A percentile compares a stretch with the other conserved stretches of the same genome.
phyloP scores from a whole-genome alignment of 2,329 filamentous ascomycete species.

The Achaetomium macrosporum region DNA sequence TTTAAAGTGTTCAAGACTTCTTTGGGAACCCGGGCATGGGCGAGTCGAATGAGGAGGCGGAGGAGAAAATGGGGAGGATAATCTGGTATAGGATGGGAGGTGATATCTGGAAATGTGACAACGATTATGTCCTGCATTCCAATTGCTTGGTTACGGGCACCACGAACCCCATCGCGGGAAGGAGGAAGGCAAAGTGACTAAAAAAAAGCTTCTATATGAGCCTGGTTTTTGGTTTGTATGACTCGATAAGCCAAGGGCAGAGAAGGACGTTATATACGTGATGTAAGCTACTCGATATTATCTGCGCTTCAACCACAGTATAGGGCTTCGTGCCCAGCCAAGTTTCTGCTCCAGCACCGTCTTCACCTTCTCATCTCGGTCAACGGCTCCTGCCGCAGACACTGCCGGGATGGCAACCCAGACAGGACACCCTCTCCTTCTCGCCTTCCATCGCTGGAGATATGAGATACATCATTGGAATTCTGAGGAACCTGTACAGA shows the following conservation, averaged over 20 bases:
- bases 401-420: not conserved
- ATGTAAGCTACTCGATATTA: no score
- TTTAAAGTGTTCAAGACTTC: slow-evolving; percentile 1
- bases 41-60: not conserved
- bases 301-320: no score
- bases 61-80: not conserved
- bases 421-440: not conserved
- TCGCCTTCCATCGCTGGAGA: not conserved
- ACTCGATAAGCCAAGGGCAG: no score
- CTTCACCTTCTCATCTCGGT: not conserved
- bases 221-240: not conserved
- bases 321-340: no score
- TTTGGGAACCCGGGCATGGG: not conserved
- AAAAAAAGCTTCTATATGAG: not conserved
- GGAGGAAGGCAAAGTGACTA: not conserved
- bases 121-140: slow-evolving; percentile 7
- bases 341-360: not conserved
- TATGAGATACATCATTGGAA: no score
- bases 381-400: not conserved
- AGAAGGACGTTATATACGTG: no score
- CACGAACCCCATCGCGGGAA: slow-evolving; percentile 8
- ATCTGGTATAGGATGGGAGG: not conserved
- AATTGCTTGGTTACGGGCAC: slow-evolving; percentile 2
- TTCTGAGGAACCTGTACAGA: no score
- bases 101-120: not conserved